Base-by-base conservation (phyloP, 495 filamentous ascomycete genomes). In the Neurospora pannonica region DNA sequence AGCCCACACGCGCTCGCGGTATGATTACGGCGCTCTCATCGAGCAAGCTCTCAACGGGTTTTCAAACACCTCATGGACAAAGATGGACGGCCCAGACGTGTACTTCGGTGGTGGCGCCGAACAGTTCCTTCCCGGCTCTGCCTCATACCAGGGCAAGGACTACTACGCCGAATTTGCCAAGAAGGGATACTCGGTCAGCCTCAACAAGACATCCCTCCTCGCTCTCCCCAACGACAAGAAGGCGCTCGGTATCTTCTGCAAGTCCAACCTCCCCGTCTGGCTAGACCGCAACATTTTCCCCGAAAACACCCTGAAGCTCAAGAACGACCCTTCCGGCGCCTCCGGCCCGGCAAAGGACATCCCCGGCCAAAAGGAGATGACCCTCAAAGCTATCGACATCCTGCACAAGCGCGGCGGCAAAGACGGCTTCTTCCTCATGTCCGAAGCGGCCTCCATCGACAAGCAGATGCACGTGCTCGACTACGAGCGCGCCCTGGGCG, bases 291-390 rank as follows among this genome's bases (percentile, higher is more conserved):
- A 92, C 76, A 86, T 94, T 75, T 94, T 90, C 85, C 86, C 81
- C 13, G 81, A 85, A 11, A 92, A 92, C 81, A 82, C 92, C 1
- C 77, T 80, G 48, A 85, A 83, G 77, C 85, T 89, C 72, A 86
- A 84, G 73, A 91, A 93, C 77, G 84, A 88, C 75, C 91, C 92
- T 0, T 85, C 88, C 6, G 91, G 92, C 28, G 85, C 82, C 21
- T 82, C 83, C 2, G 85, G 80, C 17, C 79, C 89, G 38, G 91
- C 92, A 3, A 84, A 85, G 8, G 91, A 94, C 74, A 86, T 92
- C 9, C 92, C 92, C 4, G 91, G 92, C 5, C 86, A 93, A 21
- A 92, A 91, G 79, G 90, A 94, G n/a, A 94, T 93, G 92, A 93
- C 92, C 0, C 83, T 93, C 46, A 94, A 94, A 82, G 90, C 92